Base-by-base conservation (phyloP, 139 green algal genomes). In the Dunaliella primolecta region DNA sequence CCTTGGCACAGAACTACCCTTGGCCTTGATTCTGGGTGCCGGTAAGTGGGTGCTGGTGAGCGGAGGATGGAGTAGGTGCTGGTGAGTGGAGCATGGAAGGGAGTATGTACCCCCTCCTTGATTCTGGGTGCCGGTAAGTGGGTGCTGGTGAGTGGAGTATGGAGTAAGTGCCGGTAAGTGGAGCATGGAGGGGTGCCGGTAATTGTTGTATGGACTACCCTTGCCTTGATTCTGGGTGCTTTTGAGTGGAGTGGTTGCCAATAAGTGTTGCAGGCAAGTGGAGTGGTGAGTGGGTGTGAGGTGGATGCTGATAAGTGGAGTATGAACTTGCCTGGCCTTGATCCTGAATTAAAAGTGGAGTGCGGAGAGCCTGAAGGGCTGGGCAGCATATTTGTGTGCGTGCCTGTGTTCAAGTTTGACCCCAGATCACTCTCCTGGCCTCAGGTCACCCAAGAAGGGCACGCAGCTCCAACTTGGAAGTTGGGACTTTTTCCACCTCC, bases 61-160 rank as follows among this genome's bases (percentile, higher is more conserved):
- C 27, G 64, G 27, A 30, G 27, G 64, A 30, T 75, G 64, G 25
- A n/a, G n/a, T 96, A n/a, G 92, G 88, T 92, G 36, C 83, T 85
- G 32, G 33, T 3, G 15, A 29, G 2, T 75, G 64, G 27, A 30
- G 27, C 25, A 30, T 75, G 64, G 25, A 75, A 36, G 74, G 24
- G 24, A 21, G 20, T 32, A 2, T 32, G 71, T 77, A 64, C 11
- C 20, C 72, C 20, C 20, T 79, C 92, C 0, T 25, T 94, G 33
- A 29, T 94, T 3, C 90, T 98, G 27, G 81, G 75, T 0, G 82
- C 79, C 0, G 92, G 92, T 84, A 94, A n/a, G n/a, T 96, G n/a
- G 92, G 88, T 92, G 36, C 83, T 85, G 32, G 33, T 3, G 15
- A 29, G 2, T 75, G 64, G 27, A 30, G 27, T 24, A 30, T 75